Conservation (phyloP, 2,329 filamentous ascomycete species). For the Amauroascus niger region DNA sequence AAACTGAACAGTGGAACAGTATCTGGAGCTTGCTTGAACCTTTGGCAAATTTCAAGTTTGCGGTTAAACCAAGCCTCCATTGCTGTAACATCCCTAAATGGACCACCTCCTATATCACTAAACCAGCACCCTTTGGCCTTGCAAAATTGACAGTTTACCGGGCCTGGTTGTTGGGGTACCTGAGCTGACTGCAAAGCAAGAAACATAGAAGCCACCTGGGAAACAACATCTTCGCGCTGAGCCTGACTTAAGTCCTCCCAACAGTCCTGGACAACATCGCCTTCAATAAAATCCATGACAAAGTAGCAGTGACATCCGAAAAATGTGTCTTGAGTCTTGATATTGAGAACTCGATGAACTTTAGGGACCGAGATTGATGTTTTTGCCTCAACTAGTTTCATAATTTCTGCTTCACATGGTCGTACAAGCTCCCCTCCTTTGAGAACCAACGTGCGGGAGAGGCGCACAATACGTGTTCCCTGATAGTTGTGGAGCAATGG, state of each 20-base stretch:
- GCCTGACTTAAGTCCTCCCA: conserved; percentile 14
- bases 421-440: conserved; percentile 14
- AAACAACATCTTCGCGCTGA: conserved; percentile 15
- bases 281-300: conserved; percentile 17
- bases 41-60: conserved; percentile 17
- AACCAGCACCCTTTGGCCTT: conserved; percentile 14
- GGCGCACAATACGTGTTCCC: conserved; percentile 17
- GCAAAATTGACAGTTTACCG: conserved; percentile 14
- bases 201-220: conserved; percentile 18
- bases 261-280: conserved; percentile 13
- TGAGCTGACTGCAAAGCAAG: conserved; percentile 14
- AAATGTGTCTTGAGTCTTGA: conserved; percentile 13
- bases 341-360: conserved; percentile 15
- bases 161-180: conserved; percentile 15
- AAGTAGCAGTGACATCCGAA: conserved; percentile 16
- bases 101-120: conserved; percentile 16
- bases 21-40: conserved; percentile 16
- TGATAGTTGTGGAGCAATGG: conserved; percentile 14
- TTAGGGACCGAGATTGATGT: conserved; percentile 14
- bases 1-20: conserved; percentile 16
- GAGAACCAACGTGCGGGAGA: conserved; percentile 17
- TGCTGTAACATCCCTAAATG: conserved; percentile 13
- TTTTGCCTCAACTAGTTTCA: conserved; percentile 11
- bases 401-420: conserved; percentile 17
- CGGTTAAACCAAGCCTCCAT: conserved; percentile 17